Conservation (phyloP, 2,329 filamentous ascomycete species). For the Colletotrichum euphorbiae region DNA sequence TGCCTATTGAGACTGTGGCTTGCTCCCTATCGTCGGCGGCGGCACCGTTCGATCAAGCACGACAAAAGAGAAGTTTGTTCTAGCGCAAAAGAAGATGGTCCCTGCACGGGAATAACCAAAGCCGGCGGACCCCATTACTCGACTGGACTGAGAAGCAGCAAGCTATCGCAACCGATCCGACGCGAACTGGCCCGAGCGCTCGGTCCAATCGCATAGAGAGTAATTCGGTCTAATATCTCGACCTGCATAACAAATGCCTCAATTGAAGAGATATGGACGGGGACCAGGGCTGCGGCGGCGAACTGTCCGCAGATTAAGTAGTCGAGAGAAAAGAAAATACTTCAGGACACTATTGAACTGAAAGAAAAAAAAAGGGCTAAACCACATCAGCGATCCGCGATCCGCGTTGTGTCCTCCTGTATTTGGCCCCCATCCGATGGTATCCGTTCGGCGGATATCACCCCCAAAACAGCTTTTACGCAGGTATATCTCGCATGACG, state of each 20-base stretch:
- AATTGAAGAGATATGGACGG: background rate
- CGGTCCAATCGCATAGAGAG: slow-evolving; percentile 9
- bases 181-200: slow-evolving; percentile 5
- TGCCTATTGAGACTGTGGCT: background rate
- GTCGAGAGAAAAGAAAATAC: background rate
- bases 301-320: background rate
- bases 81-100: background rate
- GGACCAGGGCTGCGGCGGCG: background rate
- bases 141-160: background rate
- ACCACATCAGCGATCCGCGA: background rate
- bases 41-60: background rate
- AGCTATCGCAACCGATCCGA: slow-evolving; percentile 18
- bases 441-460: slow-evolving; percentile 5
- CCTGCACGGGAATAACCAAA: slow-evolving; percentile 19
- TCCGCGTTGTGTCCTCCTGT: too few species aligned
- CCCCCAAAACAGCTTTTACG: background rate
- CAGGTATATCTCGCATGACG: slow-evolving; percentile 16
- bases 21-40: background rate
- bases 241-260: slow-evolving; percentile 14
- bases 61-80: slow-evolving; percentile 12
- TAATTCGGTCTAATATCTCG: too few species aligned
- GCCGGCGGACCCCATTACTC: background rate
- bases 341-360: background rate
- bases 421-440: slow-evolving; percentile 25
- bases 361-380: background rate